Evolutionary conservation across 805 yeast species (phyloP).

Genomic region (Nakazawaea anatomiae): DNA sequence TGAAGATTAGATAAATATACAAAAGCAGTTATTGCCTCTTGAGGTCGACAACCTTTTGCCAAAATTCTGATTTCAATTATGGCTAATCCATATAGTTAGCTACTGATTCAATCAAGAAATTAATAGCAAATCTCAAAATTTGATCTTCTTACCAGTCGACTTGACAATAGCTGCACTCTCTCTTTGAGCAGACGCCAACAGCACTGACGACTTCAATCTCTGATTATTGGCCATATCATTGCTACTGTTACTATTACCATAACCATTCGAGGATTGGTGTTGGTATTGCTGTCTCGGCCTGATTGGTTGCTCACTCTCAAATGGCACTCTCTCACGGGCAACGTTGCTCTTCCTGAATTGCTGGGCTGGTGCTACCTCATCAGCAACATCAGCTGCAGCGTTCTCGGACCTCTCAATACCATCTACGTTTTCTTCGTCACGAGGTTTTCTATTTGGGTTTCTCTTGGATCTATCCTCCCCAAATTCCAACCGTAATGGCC

Average conservation of each 20-base stretch:
- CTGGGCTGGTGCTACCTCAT: not conserved
- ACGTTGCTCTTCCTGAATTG: constrained; percentile 12
- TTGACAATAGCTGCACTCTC: constrained; percentile 85
- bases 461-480: constrained; percentile 93
- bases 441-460: constrained; percentile 36
- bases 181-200: constrained; percentile 83
- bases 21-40: too few species aligned
- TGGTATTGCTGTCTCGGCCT: constrained; percentile 11
- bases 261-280: not conserved
- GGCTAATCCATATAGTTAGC: not conserved
- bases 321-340: constrained; percentile 10
- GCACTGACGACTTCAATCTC: constrained; percentile 72
- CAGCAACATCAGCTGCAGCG: constrained; percentile 14
- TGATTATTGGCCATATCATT: constrained; percentile 26
- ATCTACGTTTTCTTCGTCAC: constrained; percentile 13
- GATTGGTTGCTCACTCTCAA: constrained; percentile 7
- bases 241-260: constrained; percentile 8
- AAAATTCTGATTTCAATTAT: too few species aligned
- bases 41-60: too few species aligned
- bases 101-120: constrained; percentile 8
- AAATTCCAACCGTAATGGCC: constrained; percentile 79
- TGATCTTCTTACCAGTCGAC: constrained; percentile 82
- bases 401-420: constrained; percentile 7
- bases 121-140: constrained; percentile 29
- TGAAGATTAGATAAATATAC: too few species aligned